These are phyloP conservation scores for Cudoniella acicularis DNA, from an alignment of 495 filamentous ascomycete genomes.

Conservation along the genomic window DNA sequence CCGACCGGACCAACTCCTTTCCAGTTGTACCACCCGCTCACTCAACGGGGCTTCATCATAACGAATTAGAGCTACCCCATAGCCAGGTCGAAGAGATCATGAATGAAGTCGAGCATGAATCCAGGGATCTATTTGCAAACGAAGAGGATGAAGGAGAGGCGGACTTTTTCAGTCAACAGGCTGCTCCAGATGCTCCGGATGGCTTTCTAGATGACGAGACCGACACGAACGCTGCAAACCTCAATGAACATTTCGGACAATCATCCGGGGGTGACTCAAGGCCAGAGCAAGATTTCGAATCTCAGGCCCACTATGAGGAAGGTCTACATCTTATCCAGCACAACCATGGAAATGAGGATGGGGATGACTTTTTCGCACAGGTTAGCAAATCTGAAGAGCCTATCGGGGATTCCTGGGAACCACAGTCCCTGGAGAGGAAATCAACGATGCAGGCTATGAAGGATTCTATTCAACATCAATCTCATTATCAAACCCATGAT, in stretches of 20 bases:
- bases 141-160: constrained; percentile 19
- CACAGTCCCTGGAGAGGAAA: constrained; percentile 46
- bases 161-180: constrained; percentile 26
- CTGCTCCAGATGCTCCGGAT: constrained; percentile 10
- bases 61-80: constrained; percentile 28
- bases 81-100: constrained; percentile 43
- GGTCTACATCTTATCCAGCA: constrained; percentile 51
- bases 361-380: constrained; percentile 49
- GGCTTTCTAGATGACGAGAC: not conserved
- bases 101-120: constrained; percentile 25
- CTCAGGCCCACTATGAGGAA: constrained; percentile 55
- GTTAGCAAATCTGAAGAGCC: constrained; percentile 23
- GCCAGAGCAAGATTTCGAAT: constrained; percentile 24
- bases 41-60: constrained; percentile 9
- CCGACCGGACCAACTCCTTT: constrained; percentile 60
- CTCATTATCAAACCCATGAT: constrained; percentile 8
- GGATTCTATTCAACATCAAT: constrained; percentile 25
- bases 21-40: constrained; percentile 47
- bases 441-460: constrained; percentile 55
- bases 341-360: constrained; percentile 33
- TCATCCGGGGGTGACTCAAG: constrained; percentile 18
- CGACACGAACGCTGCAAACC: not conserved
- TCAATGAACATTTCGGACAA: constrained; percentile 8
- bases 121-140: constrained; percentile 26
- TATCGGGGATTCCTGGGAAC: constrained; percentile 17